These are phyloP conservation scores for Rubia tinctorum DNA, from an alignment of 305 asterid species.

Conservation along the genomic window DNA sequence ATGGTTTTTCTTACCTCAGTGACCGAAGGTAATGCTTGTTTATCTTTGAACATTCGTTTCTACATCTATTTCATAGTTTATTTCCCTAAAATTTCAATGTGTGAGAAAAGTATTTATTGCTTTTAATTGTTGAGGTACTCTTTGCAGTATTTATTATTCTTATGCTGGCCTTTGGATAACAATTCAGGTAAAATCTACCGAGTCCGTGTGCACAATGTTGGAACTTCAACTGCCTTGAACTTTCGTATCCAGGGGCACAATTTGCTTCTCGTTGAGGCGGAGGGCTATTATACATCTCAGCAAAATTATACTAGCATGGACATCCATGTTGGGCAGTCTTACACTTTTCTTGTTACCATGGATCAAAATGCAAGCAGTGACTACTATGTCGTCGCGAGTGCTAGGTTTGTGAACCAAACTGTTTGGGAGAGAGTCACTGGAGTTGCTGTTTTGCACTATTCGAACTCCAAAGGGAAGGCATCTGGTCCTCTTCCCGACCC, in stretches of 20 bases:
- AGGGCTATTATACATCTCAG: constrained; percentile 87
- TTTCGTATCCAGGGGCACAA: constrained; percentile 87
- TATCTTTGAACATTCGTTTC: no score
- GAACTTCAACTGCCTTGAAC: constrained; percentile 81
- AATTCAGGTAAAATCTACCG: constrained; percentile 86
- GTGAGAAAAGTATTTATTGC: no score
- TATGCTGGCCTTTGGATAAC: constrained; percentile 1
- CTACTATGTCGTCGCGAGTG: constrained; percentile 91
- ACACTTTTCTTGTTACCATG: constrained; percentile 69
- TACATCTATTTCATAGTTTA: no score
- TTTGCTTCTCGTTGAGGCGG: constrained; percentile 87
- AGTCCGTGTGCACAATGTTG: constrained; percentile 86
- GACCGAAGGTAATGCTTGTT: no score
- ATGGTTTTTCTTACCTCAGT: no score
- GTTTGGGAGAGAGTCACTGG: constrained; percentile 90
- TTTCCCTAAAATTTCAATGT: no score
- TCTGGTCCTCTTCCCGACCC: constrained; percentile 91
- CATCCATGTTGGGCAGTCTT: constrained; percentile 93
- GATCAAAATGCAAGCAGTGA: constrained; percentile 98
- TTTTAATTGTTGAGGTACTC: no score
- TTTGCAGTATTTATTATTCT: background rate
- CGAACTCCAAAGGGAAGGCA: constrained; percentile 71
- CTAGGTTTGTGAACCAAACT: constrained; percentile 84
- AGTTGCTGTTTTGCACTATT: constrained; percentile 82
- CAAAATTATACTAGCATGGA: constrained; percentile 79